A percentile compares a stretch with the other conserved stretches of the same genome.
These are phyloP conservation scores for Aspergillus aculeatus DNA, from an alignment of 2,329 filamentous ascomycete species.

Conservation along the genomic window DNA sequence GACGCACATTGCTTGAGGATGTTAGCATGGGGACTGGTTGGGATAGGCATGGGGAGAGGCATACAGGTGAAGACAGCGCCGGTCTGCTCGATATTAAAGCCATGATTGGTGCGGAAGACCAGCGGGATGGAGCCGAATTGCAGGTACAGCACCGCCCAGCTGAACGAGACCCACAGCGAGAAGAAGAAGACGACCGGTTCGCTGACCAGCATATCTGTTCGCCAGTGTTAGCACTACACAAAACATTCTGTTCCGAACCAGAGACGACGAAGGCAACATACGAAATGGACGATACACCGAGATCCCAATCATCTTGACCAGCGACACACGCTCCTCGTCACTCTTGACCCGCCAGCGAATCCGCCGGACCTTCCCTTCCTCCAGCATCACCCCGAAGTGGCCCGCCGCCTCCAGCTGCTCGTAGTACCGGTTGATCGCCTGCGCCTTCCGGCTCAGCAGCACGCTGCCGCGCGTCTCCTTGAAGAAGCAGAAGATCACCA, in stretches of 20 bases:
- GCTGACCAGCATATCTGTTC: conserved; percentile 53
- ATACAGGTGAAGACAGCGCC: conserved; percentile 67
- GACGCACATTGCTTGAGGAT: conserved; percentile 59
- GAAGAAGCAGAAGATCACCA: conserved; percentile 68
- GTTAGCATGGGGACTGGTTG: background rate
- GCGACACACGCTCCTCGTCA: conserved; percentile 70
- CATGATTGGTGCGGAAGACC: conserved; percentile 67
- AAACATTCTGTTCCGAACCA: too few relatives aligned
- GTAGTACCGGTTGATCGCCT: conserved; percentile 74
- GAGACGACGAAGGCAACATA: conserved; percentile 26
- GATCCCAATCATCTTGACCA: conserved; percentile 68
- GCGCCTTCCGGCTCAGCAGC: conserved; percentile 72
- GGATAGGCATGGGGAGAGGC: background rate
- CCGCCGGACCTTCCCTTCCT: conserved; percentile 45
- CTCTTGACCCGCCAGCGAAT: conserved; percentile 77
- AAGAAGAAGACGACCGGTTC: conserved; percentile 71
- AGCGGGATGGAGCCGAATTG: conserved; percentile 79
- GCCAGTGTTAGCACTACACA: background rate
- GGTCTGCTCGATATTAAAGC: conserved; percentile 65
- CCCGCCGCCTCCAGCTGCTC: conserved; percentile 67
- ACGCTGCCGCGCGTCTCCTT: conserved; percentile 81
- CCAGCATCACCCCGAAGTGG: conserved; percentile 55
- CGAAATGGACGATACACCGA: conserved; percentile 76
- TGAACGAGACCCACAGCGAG: conserved; percentile 84
- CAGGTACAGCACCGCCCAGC: conserved; percentile 85